phyloP scores from a whole-genome alignment of 257 asterid genomes.

The Nicotiana tabacum region DNA sequence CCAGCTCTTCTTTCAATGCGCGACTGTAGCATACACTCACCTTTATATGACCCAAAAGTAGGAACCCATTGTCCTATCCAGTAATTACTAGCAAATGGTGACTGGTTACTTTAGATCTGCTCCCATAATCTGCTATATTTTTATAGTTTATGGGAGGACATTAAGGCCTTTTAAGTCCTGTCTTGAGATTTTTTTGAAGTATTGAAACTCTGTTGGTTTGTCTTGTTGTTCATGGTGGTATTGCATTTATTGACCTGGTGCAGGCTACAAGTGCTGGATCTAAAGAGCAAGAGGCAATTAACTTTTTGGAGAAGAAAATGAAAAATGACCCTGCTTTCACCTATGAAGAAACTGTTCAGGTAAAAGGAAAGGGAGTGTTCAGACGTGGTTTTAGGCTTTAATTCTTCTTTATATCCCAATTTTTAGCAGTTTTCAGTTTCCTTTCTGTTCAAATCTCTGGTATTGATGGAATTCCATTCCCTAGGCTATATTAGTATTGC shows the following conservation, averaged over 20 bases:
- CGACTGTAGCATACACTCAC: background rate
- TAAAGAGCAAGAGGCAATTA: slow-evolving; percentile 94
- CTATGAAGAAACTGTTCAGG: slow-evolving; percentile 95
- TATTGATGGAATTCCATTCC: background rate
- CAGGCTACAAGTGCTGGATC: slow-evolving; percentile 98
- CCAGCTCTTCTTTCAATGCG: background rate
- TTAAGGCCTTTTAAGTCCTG: background rate
- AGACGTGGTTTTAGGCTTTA: background rate
- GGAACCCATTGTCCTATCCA: background rate
- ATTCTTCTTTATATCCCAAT: background rate
- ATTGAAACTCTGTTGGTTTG: background rate
- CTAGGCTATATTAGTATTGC: background rate
- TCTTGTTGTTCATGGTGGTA: background rate
- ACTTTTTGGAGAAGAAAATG: slow-evolving; percentile 95
- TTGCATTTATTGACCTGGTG: slow-evolving; percentile 20
- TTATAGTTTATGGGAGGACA: background rate
- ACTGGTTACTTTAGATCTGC: background rate
- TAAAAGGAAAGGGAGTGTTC: slow-evolving; percentile 18
- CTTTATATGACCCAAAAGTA: background rate
- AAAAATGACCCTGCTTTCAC: slow-evolving; percentile 85
- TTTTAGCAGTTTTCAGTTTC: background rate
- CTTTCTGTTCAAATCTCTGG: background rate
- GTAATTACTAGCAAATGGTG: background rate
- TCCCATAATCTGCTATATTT: background rate
- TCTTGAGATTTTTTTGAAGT: background rate